Conservation (phyloP, 345 rosid species). For the Reutealis trisperma region DNA sequence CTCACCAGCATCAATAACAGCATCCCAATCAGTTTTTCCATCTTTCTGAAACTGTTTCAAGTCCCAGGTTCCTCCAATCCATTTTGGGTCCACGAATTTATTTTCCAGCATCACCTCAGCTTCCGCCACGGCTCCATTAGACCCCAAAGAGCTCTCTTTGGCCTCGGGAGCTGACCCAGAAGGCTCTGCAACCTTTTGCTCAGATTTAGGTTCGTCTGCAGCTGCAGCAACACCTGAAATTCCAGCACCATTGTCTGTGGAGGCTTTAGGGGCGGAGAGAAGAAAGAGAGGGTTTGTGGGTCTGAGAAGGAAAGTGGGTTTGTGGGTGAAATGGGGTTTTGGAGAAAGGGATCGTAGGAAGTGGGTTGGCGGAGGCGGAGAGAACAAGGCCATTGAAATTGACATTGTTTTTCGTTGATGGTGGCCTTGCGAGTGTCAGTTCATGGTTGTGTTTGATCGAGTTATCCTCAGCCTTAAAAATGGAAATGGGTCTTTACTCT, state of each 20-base stretch:
- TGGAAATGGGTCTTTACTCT: not conserved
- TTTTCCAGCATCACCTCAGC: constrained; percentile 29
- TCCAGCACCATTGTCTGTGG: constrained; percentile 54
- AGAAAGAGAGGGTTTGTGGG: constrained; percentile 38
- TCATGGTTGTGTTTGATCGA: constrained; percentile 11
- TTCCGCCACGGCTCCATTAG: constrained; percentile 41
- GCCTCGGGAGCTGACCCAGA: constrained; percentile 19
- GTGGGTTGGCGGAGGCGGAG: constrained; percentile 38
- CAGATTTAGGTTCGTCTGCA: constrained; percentile 34
- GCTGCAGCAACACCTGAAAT: constrained; percentile 31
- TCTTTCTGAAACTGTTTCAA: constrained; percentile 67
- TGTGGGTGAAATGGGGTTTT: constrained; percentile 39
- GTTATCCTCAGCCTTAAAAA: constrained; percentile 22
- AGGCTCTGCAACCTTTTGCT: constrained; percentile 21
- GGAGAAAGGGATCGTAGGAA: constrained; percentile 33
- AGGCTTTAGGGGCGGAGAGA: constrained; percentile 41
- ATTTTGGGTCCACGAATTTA: constrained; percentile 63
- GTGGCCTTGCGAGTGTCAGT: not conserved
- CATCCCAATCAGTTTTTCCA: constrained; percentile 81
- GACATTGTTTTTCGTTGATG: constrained; percentile 34
- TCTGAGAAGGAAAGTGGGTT: constrained; percentile 30
- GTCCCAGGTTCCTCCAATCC: constrained; percentile 96
- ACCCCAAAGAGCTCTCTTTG: constrained; percentile 17
- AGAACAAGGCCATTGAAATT: constrained; percentile 57
- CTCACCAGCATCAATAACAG: constrained; percentile 91